These are phyloP conservation scores for Forsythia suspensa DNA, from an alignment of 257 asterid species.

Conservation along the genomic window DNA sequence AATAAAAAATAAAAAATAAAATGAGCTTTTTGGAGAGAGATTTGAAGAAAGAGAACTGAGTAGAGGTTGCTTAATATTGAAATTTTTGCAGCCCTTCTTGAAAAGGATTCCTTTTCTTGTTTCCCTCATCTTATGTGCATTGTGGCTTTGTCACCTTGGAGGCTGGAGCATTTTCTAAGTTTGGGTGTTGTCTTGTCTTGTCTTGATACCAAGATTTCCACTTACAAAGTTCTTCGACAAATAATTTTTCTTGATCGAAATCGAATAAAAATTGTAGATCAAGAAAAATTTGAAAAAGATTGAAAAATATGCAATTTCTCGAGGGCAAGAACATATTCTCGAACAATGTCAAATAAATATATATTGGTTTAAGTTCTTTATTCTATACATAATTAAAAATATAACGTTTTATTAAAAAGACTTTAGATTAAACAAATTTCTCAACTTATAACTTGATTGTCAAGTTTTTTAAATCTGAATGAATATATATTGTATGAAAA, in stretches of 20 bases:
- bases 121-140: slow-evolving; percentile 15
- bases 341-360: too few relatives aligned
- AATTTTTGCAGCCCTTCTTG: slow-evolving; percentile 41
- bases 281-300: too few relatives aligned
- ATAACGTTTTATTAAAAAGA: not conserved
- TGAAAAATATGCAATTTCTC: too few relatives aligned
- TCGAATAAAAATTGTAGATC: not conserved
- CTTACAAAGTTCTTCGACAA: not conserved
- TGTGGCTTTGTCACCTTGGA: slow-evolving; percentile 17
- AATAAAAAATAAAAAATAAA: slow-evolving; percentile 1
- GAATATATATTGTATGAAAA: not conserved
- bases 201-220: not conserved
- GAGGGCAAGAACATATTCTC: not conserved
- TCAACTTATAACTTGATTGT: not conserved
- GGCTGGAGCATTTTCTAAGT: slow-evolving; percentile 2
- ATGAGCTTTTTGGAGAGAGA: slow-evolving; percentile 26
- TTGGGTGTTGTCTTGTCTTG: slow-evolving; percentile 19
- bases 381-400: too few relatives aligned
- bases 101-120: slow-evolving; percentile 51
- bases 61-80: slow-evolving; percentile 44
- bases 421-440: too few relatives aligned
- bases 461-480: not conserved
- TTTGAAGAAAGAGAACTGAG: slow-evolving; percentile 21
- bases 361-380: too few relatives aligned
- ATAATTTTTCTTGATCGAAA: not conserved